phyloP scores from a whole-genome alignment of 345 rosid genomes.

The Citrus sp. region DNA sequence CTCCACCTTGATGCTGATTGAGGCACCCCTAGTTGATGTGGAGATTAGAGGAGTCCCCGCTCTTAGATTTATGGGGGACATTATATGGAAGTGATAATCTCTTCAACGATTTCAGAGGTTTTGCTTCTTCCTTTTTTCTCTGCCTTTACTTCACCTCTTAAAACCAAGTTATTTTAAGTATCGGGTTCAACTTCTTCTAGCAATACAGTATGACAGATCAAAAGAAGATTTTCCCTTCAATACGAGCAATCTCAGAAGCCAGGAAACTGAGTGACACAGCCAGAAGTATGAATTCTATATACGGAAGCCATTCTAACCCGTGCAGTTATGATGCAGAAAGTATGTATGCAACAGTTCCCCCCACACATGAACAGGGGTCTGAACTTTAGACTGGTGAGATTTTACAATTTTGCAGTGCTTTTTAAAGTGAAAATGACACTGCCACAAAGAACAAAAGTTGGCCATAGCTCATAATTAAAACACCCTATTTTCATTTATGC shows the following conservation, averaged over 20 bases:
- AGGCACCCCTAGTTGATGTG: slow-evolving; percentile 87
- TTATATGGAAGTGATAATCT: slow-evolving; percentile 77
- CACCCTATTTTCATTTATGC: not conserved
- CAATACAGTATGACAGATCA: not conserved
- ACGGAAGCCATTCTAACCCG: not conserved
- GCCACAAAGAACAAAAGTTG: not conserved
- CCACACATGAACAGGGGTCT: not conserved
- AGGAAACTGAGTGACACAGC: not conserved
- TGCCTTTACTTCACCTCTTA: not conserved
- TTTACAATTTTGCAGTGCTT: not conserved
- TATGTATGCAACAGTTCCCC: not conserved
- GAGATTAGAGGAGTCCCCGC: slow-evolving; percentile 99
- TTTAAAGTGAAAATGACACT: not conserved
- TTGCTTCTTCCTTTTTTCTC: not conserved
- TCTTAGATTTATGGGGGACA: slow-evolving; percentile 82
- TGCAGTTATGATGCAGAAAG: not conserved
- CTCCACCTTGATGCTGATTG: slow-evolving; percentile 59
- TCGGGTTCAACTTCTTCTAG: not conserved
- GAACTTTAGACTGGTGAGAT: not conserved
- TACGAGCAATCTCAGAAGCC: not conserved
- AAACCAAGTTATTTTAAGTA: not conserved
- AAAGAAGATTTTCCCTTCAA: not conserved
- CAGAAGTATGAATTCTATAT: not conserved
- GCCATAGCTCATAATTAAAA: not conserved
- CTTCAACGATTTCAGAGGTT: not conserved